Evolutionary conservation across 1,139 yeast species (phyloP).

Genomic region (Lodderomyces theae): DNA sequence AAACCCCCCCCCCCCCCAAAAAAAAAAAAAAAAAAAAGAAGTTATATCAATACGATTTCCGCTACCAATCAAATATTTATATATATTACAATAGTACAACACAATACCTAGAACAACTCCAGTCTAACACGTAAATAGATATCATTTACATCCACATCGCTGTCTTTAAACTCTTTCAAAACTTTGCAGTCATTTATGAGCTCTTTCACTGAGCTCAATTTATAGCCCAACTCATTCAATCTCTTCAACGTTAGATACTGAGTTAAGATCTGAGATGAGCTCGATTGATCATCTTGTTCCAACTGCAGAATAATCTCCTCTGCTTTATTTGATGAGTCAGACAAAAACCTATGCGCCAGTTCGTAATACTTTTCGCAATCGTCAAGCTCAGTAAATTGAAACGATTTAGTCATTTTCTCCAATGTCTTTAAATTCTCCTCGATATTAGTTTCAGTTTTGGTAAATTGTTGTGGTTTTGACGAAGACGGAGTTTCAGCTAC

Average conservation of each 20-base stretch:
- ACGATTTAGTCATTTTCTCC: conserved; percentile 5
- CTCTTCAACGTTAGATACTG: conserved; percentile 10
- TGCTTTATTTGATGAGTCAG: conserved; percentile 3
- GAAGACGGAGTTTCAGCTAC: background rate
- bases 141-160: conserved; percentile 9
- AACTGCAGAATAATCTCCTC: background rate
- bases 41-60: background rate
- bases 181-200: conserved; percentile 11
- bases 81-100: background rate
- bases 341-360: conserved; percentile 6
- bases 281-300: background rate
- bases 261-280: background rate
- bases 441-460: conserved; percentile 11
- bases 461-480: conserved; percentile 4
- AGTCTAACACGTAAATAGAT: conserved; percentile 10
- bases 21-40: background rate
- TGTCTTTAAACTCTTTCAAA: conserved; percentile 9
- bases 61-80: background rate
- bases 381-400: conserved; percentile 6
- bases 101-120: conserved; percentile 7
- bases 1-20: background rate
- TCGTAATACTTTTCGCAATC: conserved; percentile 8
- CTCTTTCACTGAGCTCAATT: conserved; percentile 8
- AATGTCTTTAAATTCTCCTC: conserved; percentile 2
- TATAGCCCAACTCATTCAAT: conserved; percentile 9